Base-by-base conservation (phyloP, 1,139 yeast species). In the Geotrichum candidum region DNA sequence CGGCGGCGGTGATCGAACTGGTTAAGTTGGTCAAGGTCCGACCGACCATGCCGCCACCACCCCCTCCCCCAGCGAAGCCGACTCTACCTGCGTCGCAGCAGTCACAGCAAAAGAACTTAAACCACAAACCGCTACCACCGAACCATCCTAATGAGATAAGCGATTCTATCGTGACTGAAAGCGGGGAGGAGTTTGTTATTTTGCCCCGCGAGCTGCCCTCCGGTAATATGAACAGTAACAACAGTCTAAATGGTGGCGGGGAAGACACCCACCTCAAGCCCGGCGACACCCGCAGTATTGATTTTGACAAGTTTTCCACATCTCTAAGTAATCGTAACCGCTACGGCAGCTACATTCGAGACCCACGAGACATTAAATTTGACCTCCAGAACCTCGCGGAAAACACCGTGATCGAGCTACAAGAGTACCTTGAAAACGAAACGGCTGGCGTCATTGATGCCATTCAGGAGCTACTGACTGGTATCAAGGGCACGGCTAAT, bases 371-470 rank as follows among this genome's bases (percentile, higher is more conserved):
- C n/a, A 22, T 46, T 25, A 54, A 54, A 22, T 54, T 54, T 29
- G 57, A 54, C 29, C 27, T 35, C 15, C 4, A 25, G 13, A 54
- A 54, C 45, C 51, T 35, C 10, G 57, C 57, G 5, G 57, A 88
- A 48, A 56, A 69, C 72, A 88, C 97, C 0, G 81, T 92, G 65
- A 84, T 90, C 4, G 96, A 91, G 70, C 85, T 94, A 62, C 83
- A 91, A 68, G 81, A 87, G 56, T 94, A 90, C 73, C 80, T 94
- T 70, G 99, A 94, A 73, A 96, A 90, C 74, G 97, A 92, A 76
- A 92, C 98, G 0, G 94, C 89, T 45, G 89, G 88, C 69, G 97
- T 94, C 1, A 94, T 94, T 62, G 84, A 91, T 35, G 88, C 97
- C 0, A 92, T 92, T 68, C 97, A 92, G 72, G 83, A 88, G 27